Base-by-base conservation (phyloP, 345 rosid genomes). In the Citrus unshiu region DNA sequence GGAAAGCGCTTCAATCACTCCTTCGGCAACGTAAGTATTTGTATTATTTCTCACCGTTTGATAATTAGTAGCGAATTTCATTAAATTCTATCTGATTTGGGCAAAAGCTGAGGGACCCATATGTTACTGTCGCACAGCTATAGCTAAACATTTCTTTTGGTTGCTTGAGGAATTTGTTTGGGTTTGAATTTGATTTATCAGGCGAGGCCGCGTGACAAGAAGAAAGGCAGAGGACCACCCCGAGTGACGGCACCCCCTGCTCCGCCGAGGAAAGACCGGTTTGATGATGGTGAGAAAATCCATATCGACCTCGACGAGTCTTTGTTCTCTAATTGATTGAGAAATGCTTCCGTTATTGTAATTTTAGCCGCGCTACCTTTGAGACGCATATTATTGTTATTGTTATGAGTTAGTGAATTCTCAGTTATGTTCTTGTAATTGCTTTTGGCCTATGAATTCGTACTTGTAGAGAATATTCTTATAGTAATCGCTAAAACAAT, bases 1-100 rank as follows among this genome's bases (percentile, higher is more conserved):
- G 99, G 99, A 61, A 95, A 95, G 88, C 95, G 99, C 22, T 95
- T 95, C 83, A 89, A 85, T 65, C 98, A 93, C 86, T 95, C 97
- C 7, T 95, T 89, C 51, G 99, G 99, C 61, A 95, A 95, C 81
- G 99, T 95, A 76, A 88, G 89, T 85, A 6, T 14, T 51, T 14
- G 19, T 18, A 14, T 14, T n/a, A 16, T 40, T 60, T 73, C 12
- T 75, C 9, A 46, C 21, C 14, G 37, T 72, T 34, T 7, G 25
- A 13, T 21, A 16, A 8, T 29, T 5, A 30, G 4, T n/a, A 0
- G n/a, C 29, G 35, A 29, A 51, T 74, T 74, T 64, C 29, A 3
- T 46, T 0, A 13, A 12, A 12, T 0, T 1, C 18, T 13, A 3
- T 21, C 9, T 51, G 1, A 12, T 34, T 56, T 21, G 21, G 58